These are phyloP conservation scores for Penicillium egyptiacum DNA, from an alignment of 495 filamentous ascomycete species.

Conservation along the genomic window DNA sequence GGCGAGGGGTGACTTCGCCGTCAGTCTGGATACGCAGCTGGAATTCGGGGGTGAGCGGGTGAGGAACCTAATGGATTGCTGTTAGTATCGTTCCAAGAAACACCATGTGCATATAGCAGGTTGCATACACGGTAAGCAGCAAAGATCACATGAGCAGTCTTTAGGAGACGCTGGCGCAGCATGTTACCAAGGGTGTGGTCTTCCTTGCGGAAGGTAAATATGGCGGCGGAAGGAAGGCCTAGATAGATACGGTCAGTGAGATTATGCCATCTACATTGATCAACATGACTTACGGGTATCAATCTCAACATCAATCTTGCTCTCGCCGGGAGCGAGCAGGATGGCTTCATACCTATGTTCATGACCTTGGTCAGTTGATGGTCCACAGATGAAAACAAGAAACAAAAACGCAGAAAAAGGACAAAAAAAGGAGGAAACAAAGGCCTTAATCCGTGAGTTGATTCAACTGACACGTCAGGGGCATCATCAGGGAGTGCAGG, in stretches of 20 bases:
- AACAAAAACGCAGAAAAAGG: not conserved
- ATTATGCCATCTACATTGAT: not conserved
- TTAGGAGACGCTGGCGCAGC: conserved; percentile 74
- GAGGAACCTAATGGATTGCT: conserved; percentile 57
- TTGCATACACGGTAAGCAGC: conserved; percentile 79
- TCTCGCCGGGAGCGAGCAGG: conserved; percentile 80
- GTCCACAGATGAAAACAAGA: not conserved
- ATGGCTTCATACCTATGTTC: conserved; percentile 81
- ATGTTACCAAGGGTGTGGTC: conserved; percentile 96
- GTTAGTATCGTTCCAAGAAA: conserved; percentile 8
- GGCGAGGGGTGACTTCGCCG: conserved; percentile 78
- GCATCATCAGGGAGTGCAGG: conserved; percentile 13
- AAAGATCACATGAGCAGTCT: conserved; percentile 76
- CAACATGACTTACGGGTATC: conserved; percentile 71
- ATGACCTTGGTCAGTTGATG: conserved; percentile 6
- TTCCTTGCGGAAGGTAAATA: conserved; percentile 94
- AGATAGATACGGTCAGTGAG: conserved; percentile 15
- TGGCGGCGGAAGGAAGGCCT: conserved; percentile 79
- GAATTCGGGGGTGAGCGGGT: conserved; percentile 84
- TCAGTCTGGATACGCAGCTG: conserved; percentile 90
- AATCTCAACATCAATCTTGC: conserved; percentile 81
- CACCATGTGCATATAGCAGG: not conserved
- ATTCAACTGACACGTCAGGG: conserved; percentile 24
- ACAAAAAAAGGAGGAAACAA: not conserved
- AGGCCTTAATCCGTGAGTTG: not conserved